phyloP scores from a whole-genome alignment of 176 grass and related monocot genomes.

The Musa troglodytarum region DNA sequence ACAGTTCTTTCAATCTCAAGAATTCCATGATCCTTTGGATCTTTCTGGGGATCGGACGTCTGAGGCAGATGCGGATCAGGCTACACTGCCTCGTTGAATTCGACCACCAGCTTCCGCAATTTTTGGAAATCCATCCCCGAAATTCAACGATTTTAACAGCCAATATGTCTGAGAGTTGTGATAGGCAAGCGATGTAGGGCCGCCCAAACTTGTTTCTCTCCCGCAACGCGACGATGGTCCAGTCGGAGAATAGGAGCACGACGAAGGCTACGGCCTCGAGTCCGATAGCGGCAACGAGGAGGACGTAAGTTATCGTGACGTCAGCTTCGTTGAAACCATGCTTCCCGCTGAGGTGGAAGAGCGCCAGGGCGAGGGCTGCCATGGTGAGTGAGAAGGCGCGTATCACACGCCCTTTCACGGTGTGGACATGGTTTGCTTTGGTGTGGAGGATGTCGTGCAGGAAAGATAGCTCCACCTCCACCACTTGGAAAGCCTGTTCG shows the following conservation, averaged over 20 bases:
- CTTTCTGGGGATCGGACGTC: not conserved
- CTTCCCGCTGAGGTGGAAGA: not conserved
- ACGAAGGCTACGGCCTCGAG: constrained; percentile 20
- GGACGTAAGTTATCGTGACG: constrained; percentile 25
- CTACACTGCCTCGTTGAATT: constrained; percentile 32
- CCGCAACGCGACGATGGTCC: constrained; percentile 3
- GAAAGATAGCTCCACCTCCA: constrained; percentile 31
- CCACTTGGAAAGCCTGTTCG: constrained; percentile 14
- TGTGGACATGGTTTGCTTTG: constrained; percentile 6
- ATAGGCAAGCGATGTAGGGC: too few relatives aligned
- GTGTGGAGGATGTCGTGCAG: constrained; percentile 28
- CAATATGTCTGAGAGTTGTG: too few relatives aligned
- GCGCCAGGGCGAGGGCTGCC: not conserved
- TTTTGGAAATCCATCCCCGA: too few relatives aligned
- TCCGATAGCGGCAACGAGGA: constrained; percentile 25
- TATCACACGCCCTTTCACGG: not conserved
- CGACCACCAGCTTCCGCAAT: constrained; percentile 25
- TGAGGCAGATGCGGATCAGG: constrained; percentile 14
- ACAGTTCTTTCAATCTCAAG: not conserved
- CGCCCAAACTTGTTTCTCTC: not conserved
- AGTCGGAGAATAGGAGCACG: constrained; percentile 19
- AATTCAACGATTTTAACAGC: too few relatives aligned
- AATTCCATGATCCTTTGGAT: not conserved
- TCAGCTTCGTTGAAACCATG: constrained; percentile 12
- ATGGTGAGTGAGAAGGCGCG: constrained; percentile 6